Conservation (phyloP, 2,329 filamentous ascomycete species). For the Cercospora citrullina region DNA sequence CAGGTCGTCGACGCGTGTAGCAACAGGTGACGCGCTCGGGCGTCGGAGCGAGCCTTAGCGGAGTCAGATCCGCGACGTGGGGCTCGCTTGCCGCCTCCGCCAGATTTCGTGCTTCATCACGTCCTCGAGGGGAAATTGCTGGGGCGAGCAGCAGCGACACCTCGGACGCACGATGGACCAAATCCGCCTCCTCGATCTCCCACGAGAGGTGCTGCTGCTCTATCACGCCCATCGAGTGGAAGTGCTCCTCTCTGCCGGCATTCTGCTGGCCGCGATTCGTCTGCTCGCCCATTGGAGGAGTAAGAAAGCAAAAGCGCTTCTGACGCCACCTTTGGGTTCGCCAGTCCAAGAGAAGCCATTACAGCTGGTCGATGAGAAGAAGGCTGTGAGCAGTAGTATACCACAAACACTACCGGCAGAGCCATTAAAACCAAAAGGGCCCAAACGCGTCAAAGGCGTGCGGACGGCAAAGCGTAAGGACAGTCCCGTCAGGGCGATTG, state of each 20-base stretch:
- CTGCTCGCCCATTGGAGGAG: constrained; percentile 32
- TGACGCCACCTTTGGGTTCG: constrained; percentile 29
- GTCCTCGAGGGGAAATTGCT: neutral
- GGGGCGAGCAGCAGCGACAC: neutral
- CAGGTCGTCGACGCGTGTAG: neutral
- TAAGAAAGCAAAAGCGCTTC: constrained; percentile 23
- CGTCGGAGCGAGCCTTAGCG: constrained; percentile 1
- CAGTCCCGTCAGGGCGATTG: constrained; percentile 12
- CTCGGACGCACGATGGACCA: constrained; percentile 21
- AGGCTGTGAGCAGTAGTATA: neutral
- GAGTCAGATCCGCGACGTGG: neutral
- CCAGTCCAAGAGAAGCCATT: constrained; percentile 28
- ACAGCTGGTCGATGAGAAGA: neutral
- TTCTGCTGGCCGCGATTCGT: constrained; percentile 34
- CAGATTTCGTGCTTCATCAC: neutral
- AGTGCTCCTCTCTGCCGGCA: constrained; percentile 34
- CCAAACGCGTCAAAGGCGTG: constrained; percentile 36
- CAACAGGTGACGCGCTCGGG: constrained; percentile 3
- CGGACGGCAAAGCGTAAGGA: constrained; percentile 28
- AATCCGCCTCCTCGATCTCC: constrained; percentile 25
- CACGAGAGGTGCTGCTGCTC: constrained; percentile 35
- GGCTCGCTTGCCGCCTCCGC: neutral
- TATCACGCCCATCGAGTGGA: constrained; percentile 38
- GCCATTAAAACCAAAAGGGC: constrained; percentile 24
- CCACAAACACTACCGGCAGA: neutral